Evolutionary conservation across 768 basidiomycete species (phyloP), one percentile per base, ranked within the genome.

Genomic region (Phaffia tasmanica): DNA sequence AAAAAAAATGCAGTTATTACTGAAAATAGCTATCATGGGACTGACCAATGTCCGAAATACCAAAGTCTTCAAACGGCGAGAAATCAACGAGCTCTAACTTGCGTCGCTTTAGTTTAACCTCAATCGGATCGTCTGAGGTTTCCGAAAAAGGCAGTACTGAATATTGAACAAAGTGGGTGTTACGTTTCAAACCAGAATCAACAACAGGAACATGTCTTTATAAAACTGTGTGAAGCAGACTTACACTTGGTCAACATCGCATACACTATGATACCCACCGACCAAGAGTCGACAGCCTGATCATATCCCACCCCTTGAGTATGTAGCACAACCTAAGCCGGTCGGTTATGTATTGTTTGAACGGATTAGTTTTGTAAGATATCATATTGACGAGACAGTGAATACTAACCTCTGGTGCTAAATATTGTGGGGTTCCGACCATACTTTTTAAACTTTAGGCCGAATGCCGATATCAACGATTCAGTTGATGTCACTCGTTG

Each of bases 391-490:
- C 1, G 29, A 18, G 25, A 16, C 4, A 3, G n/a, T 11, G 61
- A 3, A 21, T 3, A 29, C 61, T 62, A 21, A 62, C 61, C 35
- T 42, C 35, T 42, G 35, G 35, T 42, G 35, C 35, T 42, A 42
- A 84, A 74, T 97, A 97, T 70, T 84, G 85, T 0, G 94, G 94
- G 0, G 95, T 99, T 4, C 94, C 94, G 72, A 94, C 97, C 87
- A 93, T 89, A 0, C 93, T 94, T 84, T 88, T 72, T 21, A 78
- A 51, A 16, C 66, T 67, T 60, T 7, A 42, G 25, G 25, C 57
- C 53, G 16, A 18, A n/a, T 27, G n/a, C 16, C 53, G 35, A 14
- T 49, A 47, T 61, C 15, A 74, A 70, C 71, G 72, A 14, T 18
- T 49, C 48, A 56, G 50, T 15, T n/a, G 35, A n/a, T 8, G 5